Percentiles rank a stretch among this genome's conserved stretches.
Conservation (phyloP, 371 early-diverging fungal genomes). For the Entomophthora muscae region DNA sequence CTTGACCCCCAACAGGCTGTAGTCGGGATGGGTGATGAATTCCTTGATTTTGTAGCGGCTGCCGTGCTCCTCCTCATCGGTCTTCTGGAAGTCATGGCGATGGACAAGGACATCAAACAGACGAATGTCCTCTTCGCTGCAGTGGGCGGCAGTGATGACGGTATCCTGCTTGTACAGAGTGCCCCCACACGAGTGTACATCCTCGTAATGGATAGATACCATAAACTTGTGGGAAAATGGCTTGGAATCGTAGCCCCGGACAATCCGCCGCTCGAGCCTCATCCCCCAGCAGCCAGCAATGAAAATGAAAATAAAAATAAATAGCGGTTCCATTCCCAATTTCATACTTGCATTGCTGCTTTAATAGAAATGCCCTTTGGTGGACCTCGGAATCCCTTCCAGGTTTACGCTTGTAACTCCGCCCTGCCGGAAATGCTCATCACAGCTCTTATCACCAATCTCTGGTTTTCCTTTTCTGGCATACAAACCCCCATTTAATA, state of each 20-base stretch:
- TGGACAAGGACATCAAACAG: neutral
- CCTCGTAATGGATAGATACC: neutral
- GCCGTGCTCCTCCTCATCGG: neutral
- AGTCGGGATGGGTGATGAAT: neutral
- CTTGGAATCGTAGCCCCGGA: constrained; percentile 1
- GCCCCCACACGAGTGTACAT: constrained; percentile 7
- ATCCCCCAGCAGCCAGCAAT: no score
- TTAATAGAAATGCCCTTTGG: no score
- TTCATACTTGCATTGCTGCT: no score
- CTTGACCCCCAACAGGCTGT: neutral
- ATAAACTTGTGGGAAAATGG: constrained; percentile 7
- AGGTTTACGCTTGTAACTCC: no score
- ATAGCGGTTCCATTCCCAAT: no score
- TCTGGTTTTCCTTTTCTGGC: no score
- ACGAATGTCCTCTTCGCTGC: neutral
- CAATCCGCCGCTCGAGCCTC: constrained; percentile 1
- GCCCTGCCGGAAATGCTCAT: no score
- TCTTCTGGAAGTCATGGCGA: constrained; percentile 1
- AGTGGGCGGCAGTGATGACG: constrained; percentile 9
- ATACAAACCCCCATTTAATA: no score
- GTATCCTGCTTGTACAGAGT: constrained; percentile 6
- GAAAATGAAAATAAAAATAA: no score
- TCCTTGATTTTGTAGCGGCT: neutral
- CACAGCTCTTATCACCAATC: no score
- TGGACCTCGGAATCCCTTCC: no score